Percentiles rank a stretch among this genome's conserved stretches.
phyloP scores from a whole-genome alignment of 345 rosid species.

The Gynandropsis gynandra region DNA sequence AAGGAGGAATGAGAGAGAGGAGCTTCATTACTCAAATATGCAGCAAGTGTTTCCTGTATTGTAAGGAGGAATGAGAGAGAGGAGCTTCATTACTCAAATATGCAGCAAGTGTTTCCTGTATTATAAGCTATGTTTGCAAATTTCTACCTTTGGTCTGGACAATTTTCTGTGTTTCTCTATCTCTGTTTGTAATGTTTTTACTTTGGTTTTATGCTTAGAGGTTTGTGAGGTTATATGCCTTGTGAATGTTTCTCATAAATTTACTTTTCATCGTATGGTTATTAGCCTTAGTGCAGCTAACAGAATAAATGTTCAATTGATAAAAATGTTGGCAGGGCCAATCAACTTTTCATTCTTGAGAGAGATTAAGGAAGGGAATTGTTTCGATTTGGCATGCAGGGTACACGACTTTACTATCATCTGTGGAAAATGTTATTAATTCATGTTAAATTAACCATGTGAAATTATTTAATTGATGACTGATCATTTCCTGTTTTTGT shows the following conservation, averaged over 20 bases:
- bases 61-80: no score
- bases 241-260: conserved; percentile 5
- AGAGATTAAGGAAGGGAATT: conserved; percentile 49
- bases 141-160: no score
- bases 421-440: conserved; percentile 1
- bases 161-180: no score
- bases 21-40: no score
- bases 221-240: background rate
- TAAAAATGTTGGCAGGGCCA: conserved; percentile 20
- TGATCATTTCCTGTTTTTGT: conserved; percentile 6
- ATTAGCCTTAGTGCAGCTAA: conserved; percentile 9
- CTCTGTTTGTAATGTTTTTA: background rate
- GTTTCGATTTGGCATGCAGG: conserved; percentile 46
- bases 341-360: conserved; percentile 38
- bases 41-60: no score
- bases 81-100: no score
- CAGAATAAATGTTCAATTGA: background rate
- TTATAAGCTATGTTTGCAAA: no score
- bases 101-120: no score
- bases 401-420: conserved; percentile 24
- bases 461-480: background rate
- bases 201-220: background rate
- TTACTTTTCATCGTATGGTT: conserved; percentile 8
- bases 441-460: background rate
- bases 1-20: no score